Percentiles rank a stretch among this genome's conserved stretches.
These are phyloP conservation scores for Gossypium lobatum DNA, from an alignment of 441 rosid genomes.

Conservation along the genomic window DNA sequence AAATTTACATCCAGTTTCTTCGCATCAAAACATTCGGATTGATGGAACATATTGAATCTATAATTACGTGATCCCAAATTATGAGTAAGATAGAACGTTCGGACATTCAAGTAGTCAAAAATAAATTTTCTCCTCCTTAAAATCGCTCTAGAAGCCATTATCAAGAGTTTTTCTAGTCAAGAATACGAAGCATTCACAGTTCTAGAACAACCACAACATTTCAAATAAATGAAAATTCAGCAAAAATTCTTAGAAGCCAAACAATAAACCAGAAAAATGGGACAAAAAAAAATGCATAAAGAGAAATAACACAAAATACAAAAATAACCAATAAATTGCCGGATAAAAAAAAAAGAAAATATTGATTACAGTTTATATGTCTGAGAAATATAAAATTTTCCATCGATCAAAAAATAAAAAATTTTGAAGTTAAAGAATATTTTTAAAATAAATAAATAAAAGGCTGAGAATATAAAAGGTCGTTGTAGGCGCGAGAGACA, in stretches of 20 bases:
- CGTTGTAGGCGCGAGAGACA: background rate
- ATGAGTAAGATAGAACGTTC: slow-evolving; percentile 27
- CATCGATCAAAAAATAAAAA: background rate
- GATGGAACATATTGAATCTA: slow-evolving; percentile 18
- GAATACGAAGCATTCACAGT: slow-evolving; percentile 20
- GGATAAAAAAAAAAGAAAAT: background rate
- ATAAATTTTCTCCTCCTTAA: slow-evolving; percentile 38
- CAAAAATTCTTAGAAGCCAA: background rate
- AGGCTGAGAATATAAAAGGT: background rate
- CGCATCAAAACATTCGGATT: slow-evolving; percentile 17
- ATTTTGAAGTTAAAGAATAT: background rate
- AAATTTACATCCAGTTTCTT: slow-evolving; percentile 17
- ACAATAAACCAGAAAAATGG: background rate
- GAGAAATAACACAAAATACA: background rate
- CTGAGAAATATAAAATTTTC: background rate
- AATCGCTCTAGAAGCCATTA: slow-evolving; percentile 76
- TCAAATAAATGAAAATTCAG: background rate
- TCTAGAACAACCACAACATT: slow-evolving; percentile 18
- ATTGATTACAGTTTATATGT: background rate
- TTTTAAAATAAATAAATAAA: too few species aligned
- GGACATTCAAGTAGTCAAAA: slow-evolving; percentile 24
- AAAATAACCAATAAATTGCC: background rate
- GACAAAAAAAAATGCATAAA: too few species aligned
- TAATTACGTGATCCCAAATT: slow-evolving; percentile 24
- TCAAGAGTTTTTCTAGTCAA: slow-evolving; percentile 17